Percentiles rank a stretch among this genome's conserved stretches.
Conservation (phyloP, 106 monocot genomes). For the Dendrobium chrysotoxum region DNA sequence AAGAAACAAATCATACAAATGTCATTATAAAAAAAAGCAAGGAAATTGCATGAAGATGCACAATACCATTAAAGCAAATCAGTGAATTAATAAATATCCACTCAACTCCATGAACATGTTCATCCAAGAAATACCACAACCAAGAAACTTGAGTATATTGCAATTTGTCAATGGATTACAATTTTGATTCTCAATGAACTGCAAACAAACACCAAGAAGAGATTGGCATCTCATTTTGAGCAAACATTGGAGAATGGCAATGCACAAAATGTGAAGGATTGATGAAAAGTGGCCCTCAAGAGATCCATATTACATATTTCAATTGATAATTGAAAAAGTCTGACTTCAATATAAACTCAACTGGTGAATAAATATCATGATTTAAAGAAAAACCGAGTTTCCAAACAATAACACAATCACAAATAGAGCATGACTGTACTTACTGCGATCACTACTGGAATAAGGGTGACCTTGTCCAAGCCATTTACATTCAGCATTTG, state of each 20-base stretch:
- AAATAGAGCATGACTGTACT: constrained; percentile 15
- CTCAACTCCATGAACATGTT: not conserved
- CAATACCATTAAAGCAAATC: not conserved
- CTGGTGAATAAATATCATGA: not conserved
- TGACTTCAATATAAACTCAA: not conserved
- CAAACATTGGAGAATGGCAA: not conserved
- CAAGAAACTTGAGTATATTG: not conserved
- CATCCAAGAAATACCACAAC: not conserved
- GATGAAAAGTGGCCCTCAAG: not conserved
- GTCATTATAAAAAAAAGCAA: not conserved
- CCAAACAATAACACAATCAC: not conserved
- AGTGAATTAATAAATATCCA: not conserved
- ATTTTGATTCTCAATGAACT: not conserved
- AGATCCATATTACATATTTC: not conserved
- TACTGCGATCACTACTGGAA: constrained; percentile 88
- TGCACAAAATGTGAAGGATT: not conserved
- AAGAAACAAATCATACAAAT: not conserved
- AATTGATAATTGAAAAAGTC: not conserved
- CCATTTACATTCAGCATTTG: constrained; percentile 64
- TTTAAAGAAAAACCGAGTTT: not conserved
- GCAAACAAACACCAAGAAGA: not conserved
- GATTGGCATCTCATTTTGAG: not conserved
- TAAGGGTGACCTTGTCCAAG: constrained; percentile 64
- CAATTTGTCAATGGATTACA: not conserved
- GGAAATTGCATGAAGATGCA: not conserved